Conservation (phyloP, 2,329 filamentous ascomycete genomes). For the Colletotrichum paranaense region DNA sequence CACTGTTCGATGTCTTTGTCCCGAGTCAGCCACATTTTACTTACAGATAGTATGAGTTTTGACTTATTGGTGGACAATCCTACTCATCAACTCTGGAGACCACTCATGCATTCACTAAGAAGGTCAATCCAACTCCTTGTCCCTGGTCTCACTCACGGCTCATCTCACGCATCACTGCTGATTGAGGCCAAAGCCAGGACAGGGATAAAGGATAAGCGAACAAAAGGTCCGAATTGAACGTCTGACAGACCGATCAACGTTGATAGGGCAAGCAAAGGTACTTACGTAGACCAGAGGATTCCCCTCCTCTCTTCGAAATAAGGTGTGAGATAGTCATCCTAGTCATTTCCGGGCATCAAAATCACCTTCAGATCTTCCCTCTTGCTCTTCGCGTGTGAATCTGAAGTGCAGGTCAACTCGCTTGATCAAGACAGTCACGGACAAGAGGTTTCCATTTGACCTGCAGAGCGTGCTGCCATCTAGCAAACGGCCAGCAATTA, state of each 20-base stretch:
- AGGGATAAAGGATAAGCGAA: not conserved
- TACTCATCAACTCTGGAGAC: too few relatives aligned
- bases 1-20: too few relatives aligned
- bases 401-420: too few relatives aligned
- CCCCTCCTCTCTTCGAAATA: not conserved
- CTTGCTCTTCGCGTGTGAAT: not conserved
- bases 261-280: not conserved
- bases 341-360: not conserved
- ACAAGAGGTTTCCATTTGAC: not conserved
- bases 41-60: too few relatives aligned
- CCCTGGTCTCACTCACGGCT: not conserved
- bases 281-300: not conserved
- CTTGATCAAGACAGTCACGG: not conserved
- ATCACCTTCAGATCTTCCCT: not conserved
- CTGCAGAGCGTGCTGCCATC: too few relatives aligned
- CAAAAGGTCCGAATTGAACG: not conserved
- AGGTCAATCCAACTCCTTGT: not conserved
- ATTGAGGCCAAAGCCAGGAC: not conserved
- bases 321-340: not conserved
- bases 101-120: not conserved
- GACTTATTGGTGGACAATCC: too few relatives aligned
- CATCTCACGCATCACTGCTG: not conserved
- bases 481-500: not conserved
- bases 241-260: not conserved
- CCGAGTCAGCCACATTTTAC: too few relatives aligned